These are phyloP conservation scores for Claviceps fusiformis DNA, from an alignment of 2,329 filamentous ascomycete species.

Conservation along the genomic window DNA sequence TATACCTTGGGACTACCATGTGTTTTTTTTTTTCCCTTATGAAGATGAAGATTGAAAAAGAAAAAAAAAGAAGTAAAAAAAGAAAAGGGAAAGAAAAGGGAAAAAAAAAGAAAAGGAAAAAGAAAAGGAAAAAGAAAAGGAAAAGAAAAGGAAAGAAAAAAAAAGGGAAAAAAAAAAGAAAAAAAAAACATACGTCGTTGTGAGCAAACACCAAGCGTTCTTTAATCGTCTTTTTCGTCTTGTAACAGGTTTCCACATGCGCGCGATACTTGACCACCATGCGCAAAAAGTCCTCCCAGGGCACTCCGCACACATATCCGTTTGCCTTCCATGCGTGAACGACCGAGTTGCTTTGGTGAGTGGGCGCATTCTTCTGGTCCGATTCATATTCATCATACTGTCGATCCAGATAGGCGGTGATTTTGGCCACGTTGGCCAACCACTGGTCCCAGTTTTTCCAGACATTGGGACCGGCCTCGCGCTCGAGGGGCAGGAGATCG, in stretches of 20 bases:
- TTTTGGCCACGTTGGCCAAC: constrained; percentile 52
- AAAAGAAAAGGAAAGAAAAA: too few species aligned
- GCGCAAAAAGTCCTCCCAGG: constrained; percentile 66
- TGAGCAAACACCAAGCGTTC: constrained; percentile 85
- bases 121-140: background rate
- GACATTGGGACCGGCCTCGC: constrained; percentile 64
- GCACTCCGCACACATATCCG: constrained; percentile 69
- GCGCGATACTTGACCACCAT: constrained; percentile 65
- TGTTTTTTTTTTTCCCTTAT: too few species aligned
- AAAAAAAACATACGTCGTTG: constrained; percentile 67
- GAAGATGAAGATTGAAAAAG: too few species aligned
- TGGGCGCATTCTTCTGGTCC: constrained; percentile 14
- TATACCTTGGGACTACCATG: too few species aligned
- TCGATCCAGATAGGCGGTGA: constrained; percentile 41
- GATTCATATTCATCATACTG: constrained; percentile 46
- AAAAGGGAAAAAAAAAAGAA: too few species aligned
- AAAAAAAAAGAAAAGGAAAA: too few species aligned
- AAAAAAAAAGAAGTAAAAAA: too few species aligned
- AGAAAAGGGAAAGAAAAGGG: too few species aligned
- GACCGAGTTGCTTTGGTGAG: constrained; percentile 13
- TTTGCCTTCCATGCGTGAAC: constrained; percentile 47
- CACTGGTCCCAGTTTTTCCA: constrained; percentile 95
- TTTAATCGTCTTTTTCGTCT: constrained; percentile 51
- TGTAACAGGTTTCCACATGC: constrained; percentile 61
- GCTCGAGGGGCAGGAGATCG: constrained; percentile 67